Evolutionary conservation across 345 rosid species (phyloP), one percentile per base, ranked within the genome.

Genomic region (Dimocarpus longan): DNA sequence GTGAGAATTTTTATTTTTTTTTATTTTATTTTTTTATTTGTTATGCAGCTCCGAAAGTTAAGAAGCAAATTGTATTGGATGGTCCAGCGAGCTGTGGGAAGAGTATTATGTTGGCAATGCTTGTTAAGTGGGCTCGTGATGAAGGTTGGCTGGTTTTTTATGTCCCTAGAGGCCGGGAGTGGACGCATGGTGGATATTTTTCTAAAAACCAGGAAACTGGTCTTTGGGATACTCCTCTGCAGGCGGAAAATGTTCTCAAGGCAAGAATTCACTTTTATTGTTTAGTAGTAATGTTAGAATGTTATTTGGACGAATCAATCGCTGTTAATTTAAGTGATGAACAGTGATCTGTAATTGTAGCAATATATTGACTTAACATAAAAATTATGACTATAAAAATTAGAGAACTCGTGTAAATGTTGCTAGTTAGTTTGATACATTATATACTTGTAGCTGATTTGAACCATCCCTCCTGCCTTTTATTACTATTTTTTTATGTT

Each of bases 111-210:
- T 86, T 94, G 78, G 92, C 99, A 44, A 94, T 94, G 99, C 95
- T 93, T 84, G 99, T 96, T 76, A 92, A 91, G 40, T 96, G 98
- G 98, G 99, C 99, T 82, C 95, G 98, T 66, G 91, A 94, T 10
- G 94, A 96, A 82, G 99, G 98, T 65, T 94, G 99, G 98, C 84
- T 96, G 37, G 98, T 96, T 77, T 86, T 96, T 13, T 96, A 96
- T 91, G 95, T 86, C 50, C 98, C 98, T 3, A 88, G 82, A 80
- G 98, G 95, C 66, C 82, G 95, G 65, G 91, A 91, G 66, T 96
- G 99, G 97, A 88, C 98, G 78, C 99, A 90, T 77, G 94, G 99
- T 40, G 99, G 97, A 19, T 94, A 84, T 81, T 93, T 88, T 81
- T 91, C 93, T 82, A 93, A 91, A 84, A 92, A 93, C 77, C 95